Evolutionary conservation across 108 stramenopile species (phyloP).

Genomic region (Cylindrotheca fusiformis): DNA sequence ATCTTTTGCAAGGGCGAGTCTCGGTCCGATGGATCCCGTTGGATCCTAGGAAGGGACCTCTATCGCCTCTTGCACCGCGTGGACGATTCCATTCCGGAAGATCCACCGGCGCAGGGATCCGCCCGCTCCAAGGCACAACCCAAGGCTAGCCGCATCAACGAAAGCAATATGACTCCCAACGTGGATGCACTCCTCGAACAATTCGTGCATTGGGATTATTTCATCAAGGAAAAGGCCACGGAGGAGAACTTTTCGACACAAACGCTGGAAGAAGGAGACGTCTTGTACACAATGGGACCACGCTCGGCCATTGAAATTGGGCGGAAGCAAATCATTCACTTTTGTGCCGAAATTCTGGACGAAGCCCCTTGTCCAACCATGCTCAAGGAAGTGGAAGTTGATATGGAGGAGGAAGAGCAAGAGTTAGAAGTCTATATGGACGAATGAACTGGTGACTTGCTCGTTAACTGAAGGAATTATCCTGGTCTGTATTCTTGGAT

Average conservation of each 20-base stretch:
- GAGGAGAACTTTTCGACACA: slow-evolving; percentile 28
- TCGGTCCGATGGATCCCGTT: slow-evolving; percentile 48
- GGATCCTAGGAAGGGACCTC: slow-evolving; percentile 70
- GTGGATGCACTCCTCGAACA: slow-evolving; percentile 67
- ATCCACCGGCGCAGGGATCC: slow-evolving; percentile 61
- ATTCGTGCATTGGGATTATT: slow-evolving; percentile 74
- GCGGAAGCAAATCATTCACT: slow-evolving; percentile 71
- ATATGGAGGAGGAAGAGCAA: slow-evolving; percentile 40
- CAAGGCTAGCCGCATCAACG: slow-evolving; percentile 13
- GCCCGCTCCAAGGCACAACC: slow-evolving; percentile 28
- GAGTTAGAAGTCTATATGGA: slow-evolving; percentile 35
- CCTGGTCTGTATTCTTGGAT: no score
- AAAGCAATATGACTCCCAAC: slow-evolving; percentile 50
- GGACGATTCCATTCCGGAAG: slow-evolving; percentile 75
- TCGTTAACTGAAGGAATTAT: no score
- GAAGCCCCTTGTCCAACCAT: slow-evolving; percentile 86
- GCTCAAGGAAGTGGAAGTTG: slow-evolving; percentile 75
- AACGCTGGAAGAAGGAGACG: slow-evolving; percentile 48
- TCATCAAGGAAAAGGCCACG: slow-evolving; percentile 65
- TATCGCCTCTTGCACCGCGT: slow-evolving; percentile 63
- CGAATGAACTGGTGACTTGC: no score
- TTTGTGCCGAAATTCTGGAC: slow-evolving; percentile 78
- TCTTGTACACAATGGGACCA: slow-evolving; percentile 82
- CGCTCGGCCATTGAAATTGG: slow-evolving; percentile 80
- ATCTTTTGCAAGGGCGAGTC: slow-evolving; percentile 79